Conservation (phyloP, 2,329 filamentous ascomycete genomes). For the Talaromyces pinophilus region DNA sequence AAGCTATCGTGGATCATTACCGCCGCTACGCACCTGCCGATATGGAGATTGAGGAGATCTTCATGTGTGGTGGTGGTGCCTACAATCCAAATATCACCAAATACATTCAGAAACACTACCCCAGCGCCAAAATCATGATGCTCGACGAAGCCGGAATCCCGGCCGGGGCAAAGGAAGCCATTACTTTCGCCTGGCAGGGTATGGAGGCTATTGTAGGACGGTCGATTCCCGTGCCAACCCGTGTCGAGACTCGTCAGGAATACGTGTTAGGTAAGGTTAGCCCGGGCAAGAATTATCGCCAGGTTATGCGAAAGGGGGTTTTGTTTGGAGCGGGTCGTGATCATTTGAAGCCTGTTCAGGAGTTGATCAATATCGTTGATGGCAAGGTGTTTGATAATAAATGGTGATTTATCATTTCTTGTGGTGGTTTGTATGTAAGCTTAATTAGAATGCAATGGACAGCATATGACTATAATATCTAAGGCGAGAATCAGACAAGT, state of each 20-base stretch:
- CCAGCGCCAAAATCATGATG: conserved; percentile 54
- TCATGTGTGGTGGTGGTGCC: conserved; percentile 62
- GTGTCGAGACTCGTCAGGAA: conserved; percentile 54
- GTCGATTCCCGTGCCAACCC: conserved; percentile 56
- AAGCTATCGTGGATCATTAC: conserved; percentile 58
- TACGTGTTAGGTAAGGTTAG: conserved; percentile 59
- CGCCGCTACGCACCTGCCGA: conserved; percentile 51
- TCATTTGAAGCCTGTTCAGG: conserved; percentile 35
- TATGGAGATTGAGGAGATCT: conserved; percentile 56
- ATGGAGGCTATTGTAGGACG: conserved; percentile 61
- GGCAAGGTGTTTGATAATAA: conserved; percentile 13
- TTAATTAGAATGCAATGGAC: neutral
- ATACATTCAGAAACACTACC: conserved; percentile 55
- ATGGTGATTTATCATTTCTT: neutral
- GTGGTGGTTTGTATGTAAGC: neutral
- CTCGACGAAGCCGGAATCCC: conserved; percentile 61
- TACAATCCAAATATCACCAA: conserved; percentile 59
- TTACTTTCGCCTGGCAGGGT: conserved; percentile 62
- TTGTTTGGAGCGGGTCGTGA: conserved; percentile 51
- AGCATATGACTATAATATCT: neutral
- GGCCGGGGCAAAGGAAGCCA: conserved; percentile 60
- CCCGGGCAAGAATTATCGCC: conserved; percentile 57
- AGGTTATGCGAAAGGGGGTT: conserved; percentile 56
- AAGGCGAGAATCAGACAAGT: neutral
- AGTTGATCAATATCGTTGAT: neutral